Evolutionary conservation across 257 asterid species (phyloP).

Genomic region (Henckelia pumila): DNA sequence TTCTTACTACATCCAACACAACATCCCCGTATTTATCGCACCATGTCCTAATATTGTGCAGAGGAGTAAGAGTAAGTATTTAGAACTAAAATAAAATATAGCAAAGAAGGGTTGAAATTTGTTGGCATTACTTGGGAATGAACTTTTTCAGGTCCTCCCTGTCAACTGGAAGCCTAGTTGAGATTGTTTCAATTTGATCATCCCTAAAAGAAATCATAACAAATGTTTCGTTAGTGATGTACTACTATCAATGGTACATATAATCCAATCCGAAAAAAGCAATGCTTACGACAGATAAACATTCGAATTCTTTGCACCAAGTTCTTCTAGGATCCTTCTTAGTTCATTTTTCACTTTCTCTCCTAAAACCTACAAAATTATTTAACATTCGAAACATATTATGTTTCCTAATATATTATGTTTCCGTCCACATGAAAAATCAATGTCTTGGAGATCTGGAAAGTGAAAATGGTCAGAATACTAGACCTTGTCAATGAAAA

Average conservation of each 20-base stretch:
- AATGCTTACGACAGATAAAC: conserved; percentile 53
- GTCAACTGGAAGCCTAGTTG: conserved; percentile 77
- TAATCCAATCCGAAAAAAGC: not conserved
- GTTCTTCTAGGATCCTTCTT: conserved; percentile 46
- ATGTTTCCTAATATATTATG: too few species aligned
- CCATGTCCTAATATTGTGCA: conserved; percentile 46
- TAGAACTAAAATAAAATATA: not conserved
- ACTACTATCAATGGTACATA: not conserved
- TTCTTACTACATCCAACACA: conserved; percentile 66
- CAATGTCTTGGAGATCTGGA: not conserved
- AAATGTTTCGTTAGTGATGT: not conserved
- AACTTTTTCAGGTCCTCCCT: conserved; percentile 53
- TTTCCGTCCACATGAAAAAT: too few species aligned
- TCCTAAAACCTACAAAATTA: conserved; percentile 52
- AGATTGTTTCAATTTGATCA: conserved; percentile 72
- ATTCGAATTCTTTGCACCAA: conserved; percentile 33
- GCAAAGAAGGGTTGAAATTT: not conserved
- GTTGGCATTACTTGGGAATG: conserved; percentile 57
- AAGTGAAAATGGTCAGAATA: not conserved
- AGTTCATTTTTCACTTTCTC: conserved; percentile 66
- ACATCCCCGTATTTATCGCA: conserved; percentile 61
- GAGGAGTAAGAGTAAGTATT: not conserved
- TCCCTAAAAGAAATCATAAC: conserved; percentile 36
- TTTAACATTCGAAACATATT: not conserved
- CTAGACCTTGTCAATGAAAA: conserved; percentile 74